These are phyloP conservation scores for Vanderwaltozyma tropicalis DNA, from an alignment of 805 yeast species.

Conservation along the genomic window DNA sequence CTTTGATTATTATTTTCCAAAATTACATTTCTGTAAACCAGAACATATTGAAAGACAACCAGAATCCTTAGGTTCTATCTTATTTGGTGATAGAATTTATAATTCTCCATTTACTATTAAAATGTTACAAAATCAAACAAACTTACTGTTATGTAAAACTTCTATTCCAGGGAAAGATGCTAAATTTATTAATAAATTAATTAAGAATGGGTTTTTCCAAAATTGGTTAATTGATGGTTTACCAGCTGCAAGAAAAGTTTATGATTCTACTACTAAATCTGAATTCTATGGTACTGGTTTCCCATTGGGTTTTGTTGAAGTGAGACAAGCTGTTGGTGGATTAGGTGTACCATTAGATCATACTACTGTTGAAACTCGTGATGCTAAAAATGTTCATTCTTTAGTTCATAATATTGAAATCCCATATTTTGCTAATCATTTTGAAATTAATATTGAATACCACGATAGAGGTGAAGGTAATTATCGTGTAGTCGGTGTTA, in stretches of 20 bases:
- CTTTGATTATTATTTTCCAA: slow-evolving; percentile 73
- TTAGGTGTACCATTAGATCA: slow-evolving; percentile 1
- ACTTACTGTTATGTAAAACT: slow-evolving; percentile 56
- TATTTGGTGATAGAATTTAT: slow-evolving; percentile 92
- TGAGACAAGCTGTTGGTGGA: slow-evolving; percentile 19
- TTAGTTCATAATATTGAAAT: slow-evolving; percentile 21
- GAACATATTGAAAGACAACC: slow-evolving; percentile 46
- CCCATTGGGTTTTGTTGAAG: slow-evolving; percentile 62
- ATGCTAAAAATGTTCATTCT: slow-evolving; percentile 1
- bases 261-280: slow-evolving; percentile 48
- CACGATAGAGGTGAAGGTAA: slow-evolving; percentile 60
- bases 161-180: slow-evolving; percentile 56
- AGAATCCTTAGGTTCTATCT: slow-evolving; percentile 84
- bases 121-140: slow-evolving; percentile 63
- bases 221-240: slow-evolving; percentile 94
- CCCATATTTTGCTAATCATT: slow-evolving; percentile 72
- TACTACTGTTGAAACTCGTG: not conserved
- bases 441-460: slow-evolving; percentile 67
- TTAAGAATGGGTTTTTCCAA: slow-evolving; percentile 73
- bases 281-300: slow-evolving; percentile 74
- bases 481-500: slow-evolving; percentile 85
- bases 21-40: slow-evolving; percentile 79
- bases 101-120: slow-evolving; percentile 78
- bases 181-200: slow-evolving; percentile 64
- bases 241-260: slow-evolving; percentile 67